Base-by-base conservation (phyloP, 352 stramenopile species). In the Phytophthora constricta region DNA sequence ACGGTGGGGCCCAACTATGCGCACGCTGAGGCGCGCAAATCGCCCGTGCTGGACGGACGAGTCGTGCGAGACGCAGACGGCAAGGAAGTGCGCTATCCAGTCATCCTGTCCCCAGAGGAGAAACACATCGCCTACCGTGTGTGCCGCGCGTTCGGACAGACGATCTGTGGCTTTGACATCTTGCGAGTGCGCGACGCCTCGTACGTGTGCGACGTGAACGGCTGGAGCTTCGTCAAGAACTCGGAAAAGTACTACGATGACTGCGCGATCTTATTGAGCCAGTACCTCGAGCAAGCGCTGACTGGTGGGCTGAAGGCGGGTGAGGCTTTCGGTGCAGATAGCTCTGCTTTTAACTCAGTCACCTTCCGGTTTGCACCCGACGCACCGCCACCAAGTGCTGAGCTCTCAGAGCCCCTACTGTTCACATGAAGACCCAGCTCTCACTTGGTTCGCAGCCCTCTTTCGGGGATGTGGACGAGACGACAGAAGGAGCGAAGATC, bases 201-300 rank as follows among this genome's bases (percentile, higher is more conserved):
- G 10, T 99, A 99, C 74, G 97, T 99, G 5, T 99, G 98, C 81
- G 98, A 99, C 76, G 98, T 99, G 13, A 99, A 99, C 79, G 98
- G 98, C 25, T 99, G 97, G 94, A 99, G 93, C 63, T 99, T 99
- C 82, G 98, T 99, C 17, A 99, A 99, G 85, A 99, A 99, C 65
- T 99, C 96, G 47, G 89, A 98, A 58, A 99, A 99, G 80, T 99
- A 99, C 73, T 99, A 99, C 73, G 97, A 99, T 66, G 97, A 99
- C 74, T 98, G 95, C 65, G 95, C 95, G 5, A 89, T 97, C 59
- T 86, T 99, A 64, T 72, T 99, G 37, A 80, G 74, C 20, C 87
- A 93, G 62, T 96, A 92, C 57, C 57, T 96, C 0, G 84, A 89
- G 45, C 77, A 87, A 47, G 84, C 83, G 20, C 65, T 96, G 17